A percentile compares a stretch with the other conserved stretches of the same genome.
Conservation (phyloP, 2,329 filamentous ascomycete species). For the Pseudogymnoascus sp. region DNA sequence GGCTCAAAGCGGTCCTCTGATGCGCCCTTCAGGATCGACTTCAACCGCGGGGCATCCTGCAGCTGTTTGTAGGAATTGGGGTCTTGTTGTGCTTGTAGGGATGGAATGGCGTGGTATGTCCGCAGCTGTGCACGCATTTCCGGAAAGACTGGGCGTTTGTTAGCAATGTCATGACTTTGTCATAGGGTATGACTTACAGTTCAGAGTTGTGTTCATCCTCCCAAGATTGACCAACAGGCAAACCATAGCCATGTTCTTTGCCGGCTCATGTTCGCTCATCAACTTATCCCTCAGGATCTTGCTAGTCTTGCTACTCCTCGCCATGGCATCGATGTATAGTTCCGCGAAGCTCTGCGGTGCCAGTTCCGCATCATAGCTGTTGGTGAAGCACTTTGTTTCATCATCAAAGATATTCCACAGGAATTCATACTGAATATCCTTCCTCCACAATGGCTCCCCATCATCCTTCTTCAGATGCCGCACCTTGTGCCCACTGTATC, state of each 20-base stretch:
- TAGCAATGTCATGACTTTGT: constrained; percentile 16
- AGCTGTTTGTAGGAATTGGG: constrained; percentile 95
- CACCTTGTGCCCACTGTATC: constrained; percentile 51
- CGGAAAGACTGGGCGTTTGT: constrained; percentile 68
- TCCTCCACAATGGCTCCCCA: constrained; percentile 77
- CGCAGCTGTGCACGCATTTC: constrained; percentile 97
- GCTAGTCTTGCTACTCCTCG: constrained; percentile 96
- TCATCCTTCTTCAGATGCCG: constrained; percentile 83
- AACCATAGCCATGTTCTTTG: constrained; percentile 98
- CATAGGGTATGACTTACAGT: constrained; percentile 56
- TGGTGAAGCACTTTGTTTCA: constrained; percentile 71
- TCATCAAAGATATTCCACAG: constrained; percentile 74
- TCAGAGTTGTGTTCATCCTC: constrained; percentile 96
- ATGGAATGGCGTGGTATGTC: constrained; percentile 97
- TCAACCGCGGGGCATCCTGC: constrained; percentile 89
- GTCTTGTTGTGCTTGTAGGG: constrained; percentile 88
- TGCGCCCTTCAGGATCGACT: constrained; percentile 94
- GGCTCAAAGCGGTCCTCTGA: constrained; percentile 83
- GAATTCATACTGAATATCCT: constrained; percentile 85
- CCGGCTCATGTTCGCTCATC: constrained; percentile 81
- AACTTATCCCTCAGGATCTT: constrained; percentile 97
- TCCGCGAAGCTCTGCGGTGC: constrained; percentile 80
- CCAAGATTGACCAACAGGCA: constrained; percentile 95
- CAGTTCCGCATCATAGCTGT: constrained; percentile 65
- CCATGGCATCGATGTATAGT: constrained; percentile 98